Percentiles rank a stretch among this genome's conserved stretches.
These are phyloP conservation scores for Solanum megistacrolobum DNA, from an alignment of 257 asterid genomes.

Conservation along the genomic window DNA sequence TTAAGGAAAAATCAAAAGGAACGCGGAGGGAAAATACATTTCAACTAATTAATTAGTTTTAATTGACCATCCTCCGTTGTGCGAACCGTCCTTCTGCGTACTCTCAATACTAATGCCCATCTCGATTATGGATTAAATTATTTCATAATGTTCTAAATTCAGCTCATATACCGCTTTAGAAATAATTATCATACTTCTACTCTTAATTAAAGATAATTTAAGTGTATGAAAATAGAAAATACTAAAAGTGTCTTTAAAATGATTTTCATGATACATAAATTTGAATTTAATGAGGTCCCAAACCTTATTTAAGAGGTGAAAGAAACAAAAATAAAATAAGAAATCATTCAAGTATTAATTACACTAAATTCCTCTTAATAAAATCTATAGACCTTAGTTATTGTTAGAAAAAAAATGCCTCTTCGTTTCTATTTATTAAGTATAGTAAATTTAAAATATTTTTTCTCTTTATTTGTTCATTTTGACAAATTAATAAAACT, in stretches of 20 bases:
- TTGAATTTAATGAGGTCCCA: background rate
- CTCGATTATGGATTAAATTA: rapidly evolving
- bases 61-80: background rate
- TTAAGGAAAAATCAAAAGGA: background rate
- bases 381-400: background rate
- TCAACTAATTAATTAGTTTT: background rate
- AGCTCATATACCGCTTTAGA: rapidly evolving
- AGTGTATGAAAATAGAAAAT: too few relatives aligned
- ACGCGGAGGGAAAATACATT: background rate
- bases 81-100: rapidly evolving
- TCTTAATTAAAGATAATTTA: rapidly evolving
- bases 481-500: too few relatives aligned
- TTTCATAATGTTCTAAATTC: rapidly evolving
- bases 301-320: background rate
- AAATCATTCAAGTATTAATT: background rate
- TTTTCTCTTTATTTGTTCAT: too few relatives aligned
- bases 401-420: background rate
- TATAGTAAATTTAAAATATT: background rate
- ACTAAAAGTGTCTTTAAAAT: background rate
- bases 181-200: background rate
- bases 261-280: background rate
- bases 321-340: too few relatives aligned
- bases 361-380: background rate
- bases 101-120: rapidly evolving
- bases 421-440: background rate